phyloP scores from a whole-genome alignment of 2,329 filamentous ascomycete species.

The Verticillium nubilum region DNA sequence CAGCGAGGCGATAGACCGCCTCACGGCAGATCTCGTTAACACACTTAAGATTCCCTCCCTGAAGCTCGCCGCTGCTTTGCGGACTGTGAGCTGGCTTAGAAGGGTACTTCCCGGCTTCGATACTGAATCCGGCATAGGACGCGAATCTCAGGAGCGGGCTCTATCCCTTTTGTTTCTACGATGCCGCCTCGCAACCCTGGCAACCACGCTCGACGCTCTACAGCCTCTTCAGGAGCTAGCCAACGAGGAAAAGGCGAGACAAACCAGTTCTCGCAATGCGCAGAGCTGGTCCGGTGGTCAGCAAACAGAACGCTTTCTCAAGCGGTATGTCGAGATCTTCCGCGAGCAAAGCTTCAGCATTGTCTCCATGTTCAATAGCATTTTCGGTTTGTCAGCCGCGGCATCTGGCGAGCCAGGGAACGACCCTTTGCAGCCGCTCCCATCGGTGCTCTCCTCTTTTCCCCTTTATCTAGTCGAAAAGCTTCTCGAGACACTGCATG shows the following conservation, averaged over 20 bases:
- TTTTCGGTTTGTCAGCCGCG: constrained; percentile 47
- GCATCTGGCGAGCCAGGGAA: constrained; percentile 9
- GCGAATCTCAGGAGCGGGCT: constrained; percentile 50
- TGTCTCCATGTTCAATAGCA: constrained; percentile 87
- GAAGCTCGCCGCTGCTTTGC: constrained; percentile 83
- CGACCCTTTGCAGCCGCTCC: constrained; percentile 54
- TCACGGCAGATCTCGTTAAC: constrained; percentile 78
- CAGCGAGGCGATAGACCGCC: constrained; percentile 80
- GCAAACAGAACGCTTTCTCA: constrained; percentile 90
- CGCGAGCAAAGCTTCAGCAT: constrained; percentile 96
- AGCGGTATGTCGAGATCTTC: constrained; percentile 95
- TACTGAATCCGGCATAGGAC: constrained; percentile 10
- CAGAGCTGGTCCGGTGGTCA: constrained; percentile 65
- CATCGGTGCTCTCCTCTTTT: constrained; percentile 76
- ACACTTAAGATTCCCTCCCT: constrained; percentile 72
- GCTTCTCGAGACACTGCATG: constrained; percentile 68
- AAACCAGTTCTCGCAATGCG: constrained; percentile 32
- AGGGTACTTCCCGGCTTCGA: constrained; percentile 75
- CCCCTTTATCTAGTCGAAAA: constrained; percentile 77
- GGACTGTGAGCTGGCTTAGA: constrained; percentile 86
- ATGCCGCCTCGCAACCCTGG: constrained; percentile 75
- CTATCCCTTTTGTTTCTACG: constrained; percentile 82
- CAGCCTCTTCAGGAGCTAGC: constrained; percentile 83
- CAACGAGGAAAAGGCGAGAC: constrained; percentile 67
- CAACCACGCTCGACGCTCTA: constrained; percentile 74